A percentile compares a stretch with the other conserved stretches of the same genome.
These are phyloP conservation scores for Clitopilus hobsonii DNA, from an alignment of 768 basidiomycete genomes.

Conservation along the genomic window DNA sequence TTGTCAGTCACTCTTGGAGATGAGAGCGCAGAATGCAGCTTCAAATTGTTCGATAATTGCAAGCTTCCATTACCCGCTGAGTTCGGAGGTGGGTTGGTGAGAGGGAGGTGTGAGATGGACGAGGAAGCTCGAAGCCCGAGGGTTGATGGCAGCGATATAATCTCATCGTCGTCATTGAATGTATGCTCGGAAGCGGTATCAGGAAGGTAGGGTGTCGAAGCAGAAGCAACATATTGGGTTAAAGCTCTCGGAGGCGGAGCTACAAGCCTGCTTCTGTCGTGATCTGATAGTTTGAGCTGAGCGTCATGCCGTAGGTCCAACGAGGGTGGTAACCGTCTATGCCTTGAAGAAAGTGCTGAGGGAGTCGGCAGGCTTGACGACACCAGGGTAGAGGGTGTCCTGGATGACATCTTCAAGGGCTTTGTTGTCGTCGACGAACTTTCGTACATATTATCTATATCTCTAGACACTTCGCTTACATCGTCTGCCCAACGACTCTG, in stretches of 20 bases:
- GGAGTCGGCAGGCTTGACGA: constrained; percentile 43
- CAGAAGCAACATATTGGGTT: constrained; percentile 67
- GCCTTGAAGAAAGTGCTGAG: constrained; percentile 5
- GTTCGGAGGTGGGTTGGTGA: constrained; percentile 4
- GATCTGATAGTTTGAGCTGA: constrained; percentile 47
- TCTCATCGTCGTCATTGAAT: background rate
- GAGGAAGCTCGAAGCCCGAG: constrained; percentile 50
- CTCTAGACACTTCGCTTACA: constrained; percentile 58
- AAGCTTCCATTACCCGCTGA: constrained; percentile 5
- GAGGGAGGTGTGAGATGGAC: constrained; percentile 20
- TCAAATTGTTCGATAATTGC: constrained; percentile 4
- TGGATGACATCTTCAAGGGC: too few species aligned
- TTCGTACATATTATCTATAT: constrained; percentile 56
- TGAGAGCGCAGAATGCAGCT: constrained; percentile 13
- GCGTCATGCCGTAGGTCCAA: constrained; percentile 33
- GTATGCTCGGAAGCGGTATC: background rate
- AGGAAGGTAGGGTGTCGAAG: constrained; percentile 38
- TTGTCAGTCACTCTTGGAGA: constrained; percentile 32
- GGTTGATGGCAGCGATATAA: constrained; percentile 63
- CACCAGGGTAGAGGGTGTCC: constrained; percentile 17
- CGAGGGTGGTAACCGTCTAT: constrained; percentile 40
- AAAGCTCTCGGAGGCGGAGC: constrained; percentile 70
- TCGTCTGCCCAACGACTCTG: constrained; percentile 64
- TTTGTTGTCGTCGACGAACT: constrained; percentile 12
- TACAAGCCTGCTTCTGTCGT: constrained; percentile 50